phyloP scores from a whole-genome alignment of 208 protist genomes.

The Sergeia podlipaevii region DNA sequence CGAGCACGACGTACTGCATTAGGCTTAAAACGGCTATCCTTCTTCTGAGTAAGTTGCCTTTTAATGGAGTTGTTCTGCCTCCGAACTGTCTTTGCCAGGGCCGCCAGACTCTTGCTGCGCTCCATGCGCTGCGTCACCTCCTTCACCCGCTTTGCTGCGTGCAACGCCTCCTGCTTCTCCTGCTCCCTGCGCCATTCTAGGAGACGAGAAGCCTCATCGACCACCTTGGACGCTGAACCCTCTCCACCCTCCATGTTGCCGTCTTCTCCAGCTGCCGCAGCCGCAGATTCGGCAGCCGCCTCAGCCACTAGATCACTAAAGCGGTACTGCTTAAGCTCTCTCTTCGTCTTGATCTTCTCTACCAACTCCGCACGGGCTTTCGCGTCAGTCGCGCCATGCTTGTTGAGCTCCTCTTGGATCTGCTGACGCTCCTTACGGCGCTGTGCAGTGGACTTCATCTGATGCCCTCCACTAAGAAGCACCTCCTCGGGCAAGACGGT shows the following conservation, averaged over 20 bases:
- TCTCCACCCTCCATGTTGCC: conserved; percentile 12
- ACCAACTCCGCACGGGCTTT: conserved; percentile 29
- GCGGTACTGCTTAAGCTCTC: conserved; percentile 61
- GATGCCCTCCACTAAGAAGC: conserved; percentile 54
- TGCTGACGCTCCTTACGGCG: conserved; percentile 63
- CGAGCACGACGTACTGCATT: conserved; percentile 45
- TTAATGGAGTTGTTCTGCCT: conserved; percentile 74
- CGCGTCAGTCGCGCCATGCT: conserved; percentile 16
- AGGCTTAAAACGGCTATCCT: conserved; percentile 75
- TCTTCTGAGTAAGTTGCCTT: conserved; percentile 51
- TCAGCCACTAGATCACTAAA: conserved; percentile 41
- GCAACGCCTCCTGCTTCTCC: conserved; percentile 27
- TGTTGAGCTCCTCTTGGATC: conserved; percentile 56
- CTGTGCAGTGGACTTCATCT: conserved; percentile 66
- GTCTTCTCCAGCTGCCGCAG: neutral
- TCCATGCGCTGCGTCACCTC: conserved; percentile 83
- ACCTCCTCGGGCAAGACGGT: conserved; percentile 83
- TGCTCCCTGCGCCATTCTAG: conserved; percentile 35
- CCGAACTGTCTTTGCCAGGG: conserved; percentile 75
- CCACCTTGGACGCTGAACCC: conserved; percentile 14
- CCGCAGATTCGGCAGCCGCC: neutral
- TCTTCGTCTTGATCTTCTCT: conserved; percentile 41
- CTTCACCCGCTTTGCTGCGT: conserved; percentile 50
- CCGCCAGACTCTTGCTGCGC: conserved; percentile 69
- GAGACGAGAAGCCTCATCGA: conserved; percentile 56